These are phyloP conservation scores for Groenewaldozyma sp. DNA, from an alignment of 1,139 yeast species.

Conservation along the genomic window DNA sequence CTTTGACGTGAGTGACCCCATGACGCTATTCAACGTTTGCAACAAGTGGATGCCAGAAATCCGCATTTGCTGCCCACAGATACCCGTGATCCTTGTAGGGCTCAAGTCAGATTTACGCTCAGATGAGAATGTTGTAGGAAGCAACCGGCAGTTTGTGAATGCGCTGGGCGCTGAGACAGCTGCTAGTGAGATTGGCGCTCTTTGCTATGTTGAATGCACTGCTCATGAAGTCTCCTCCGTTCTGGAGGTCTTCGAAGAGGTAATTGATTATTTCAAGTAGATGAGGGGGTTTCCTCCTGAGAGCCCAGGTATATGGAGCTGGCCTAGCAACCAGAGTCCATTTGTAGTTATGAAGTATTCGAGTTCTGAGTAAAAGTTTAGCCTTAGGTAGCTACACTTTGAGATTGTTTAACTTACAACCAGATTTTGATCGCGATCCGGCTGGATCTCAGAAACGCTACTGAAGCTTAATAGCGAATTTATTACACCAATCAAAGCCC, in stretches of 20 bases:
- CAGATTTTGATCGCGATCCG: too few species aligned
- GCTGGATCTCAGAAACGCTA: too few species aligned
- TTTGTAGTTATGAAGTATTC: too few species aligned
- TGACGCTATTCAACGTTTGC: conserved; percentile 51
- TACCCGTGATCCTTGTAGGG: conserved; percentile 76
- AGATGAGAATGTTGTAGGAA: not conserved
- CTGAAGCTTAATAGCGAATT: too few species aligned
- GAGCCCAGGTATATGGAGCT: too few species aligned
- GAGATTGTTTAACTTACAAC: too few species aligned
- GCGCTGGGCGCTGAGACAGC: not conserved
- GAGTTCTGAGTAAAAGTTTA: too few species aligned
- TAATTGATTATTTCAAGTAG: too few species aligned
- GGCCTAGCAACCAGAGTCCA: too few species aligned
- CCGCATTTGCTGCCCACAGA: conserved; percentile 67
- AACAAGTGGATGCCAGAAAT: conserved; percentile 65
- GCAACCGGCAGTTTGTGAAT: not conserved
- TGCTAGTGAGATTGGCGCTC: not conserved
- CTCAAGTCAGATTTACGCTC: conserved; percentile 83
- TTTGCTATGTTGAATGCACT: not conserved
- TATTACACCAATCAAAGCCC: conserved; percentile 2
- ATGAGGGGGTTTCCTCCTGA: too few species aligned
- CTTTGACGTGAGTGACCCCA: conserved; percentile 53
- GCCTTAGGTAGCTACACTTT: too few species aligned
- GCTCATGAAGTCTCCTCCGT: not conserved
- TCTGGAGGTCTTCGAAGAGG: not conserved